Conservation (phyloP, 371 early-diverging fungal genomes). For the Syncephalis plumigaleata region DNA sequence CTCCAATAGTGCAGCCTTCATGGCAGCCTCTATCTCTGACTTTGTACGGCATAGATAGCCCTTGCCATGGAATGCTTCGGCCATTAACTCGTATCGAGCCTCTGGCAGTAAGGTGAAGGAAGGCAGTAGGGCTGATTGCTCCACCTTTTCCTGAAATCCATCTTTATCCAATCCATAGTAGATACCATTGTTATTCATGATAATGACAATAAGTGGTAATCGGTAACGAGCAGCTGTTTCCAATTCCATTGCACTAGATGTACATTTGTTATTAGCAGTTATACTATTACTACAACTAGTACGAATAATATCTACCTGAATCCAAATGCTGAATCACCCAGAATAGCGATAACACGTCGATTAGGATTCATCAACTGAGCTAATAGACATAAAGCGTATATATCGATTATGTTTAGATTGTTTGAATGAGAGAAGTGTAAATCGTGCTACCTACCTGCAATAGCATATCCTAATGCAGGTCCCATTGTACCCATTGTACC, state of each 20-base stretch:
- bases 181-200: slow-evolving; percentile 70
- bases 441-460: slow-evolving; percentile 24
- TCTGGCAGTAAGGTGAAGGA: slow-evolving; percentile 45
- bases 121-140: slow-evolving; percentile 18
- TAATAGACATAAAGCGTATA: slow-evolving; percentile 1
- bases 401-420: not conserved
- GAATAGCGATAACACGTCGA: slow-evolving; percentile 40
- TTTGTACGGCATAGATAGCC: slow-evolving; percentile 44
- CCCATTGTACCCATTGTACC: slow-evolving; percentile 70
- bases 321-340: slow-evolving; percentile 73
- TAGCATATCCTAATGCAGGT: slow-evolving; percentile 63
- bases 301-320: slow-evolving; percentile 23
- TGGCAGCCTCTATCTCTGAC: slow-evolving; percentile 28
- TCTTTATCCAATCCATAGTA: slow-evolving; percentile 42
- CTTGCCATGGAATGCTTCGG: slow-evolving; percentile 42
- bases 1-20: slow-evolving; percentile 23
- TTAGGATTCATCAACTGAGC: slow-evolving; percentile 36
- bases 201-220: slow-evolving; percentile 43
- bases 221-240: slow-evolving; percentile 55
- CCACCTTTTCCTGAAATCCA: slow-evolving; percentile 16
- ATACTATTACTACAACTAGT: not conserved
- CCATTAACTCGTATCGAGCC: slow-evolving; percentile 43
- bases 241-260: slow-evolving; percentile 49
- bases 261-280: not conserved
- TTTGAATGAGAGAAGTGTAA: not conserved